Conservation (phyloP, 2,329 filamentous ascomycete species). For the Botryotinia globosa region DNA sequence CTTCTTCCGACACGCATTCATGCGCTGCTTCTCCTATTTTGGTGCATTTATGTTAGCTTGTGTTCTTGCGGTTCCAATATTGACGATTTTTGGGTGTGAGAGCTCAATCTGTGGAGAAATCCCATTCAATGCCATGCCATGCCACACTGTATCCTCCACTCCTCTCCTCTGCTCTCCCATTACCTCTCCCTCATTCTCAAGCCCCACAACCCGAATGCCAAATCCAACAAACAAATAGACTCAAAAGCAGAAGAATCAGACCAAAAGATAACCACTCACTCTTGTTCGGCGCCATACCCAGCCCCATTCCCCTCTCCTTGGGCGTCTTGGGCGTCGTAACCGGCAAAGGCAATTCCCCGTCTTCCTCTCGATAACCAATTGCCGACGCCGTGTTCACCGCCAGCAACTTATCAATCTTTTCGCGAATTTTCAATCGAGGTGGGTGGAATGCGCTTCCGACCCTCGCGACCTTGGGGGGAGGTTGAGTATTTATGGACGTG, state of each 20-base stretch:
- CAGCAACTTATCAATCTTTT: slow-evolving; percentile 27
- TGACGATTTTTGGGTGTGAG: background rate
- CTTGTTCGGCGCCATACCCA: slow-evolving; percentile 42
- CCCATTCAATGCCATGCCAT: background rate
- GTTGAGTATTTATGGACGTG: background rate
- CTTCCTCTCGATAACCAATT: slow-evolving; percentile 11
- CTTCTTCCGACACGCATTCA: slow-evolving; percentile 83
- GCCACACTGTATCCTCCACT: background rate
- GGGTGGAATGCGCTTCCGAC: slow-evolving; percentile 36
- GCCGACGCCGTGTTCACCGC: slow-evolving; percentile 31
- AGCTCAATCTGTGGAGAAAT: background rate
- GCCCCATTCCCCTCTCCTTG: background rate
- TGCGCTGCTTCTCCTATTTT: slow-evolving; percentile 53
- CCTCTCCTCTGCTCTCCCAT: background rate
- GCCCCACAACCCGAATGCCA: too few species aligned
- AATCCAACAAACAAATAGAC: too few species aligned
- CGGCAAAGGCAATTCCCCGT: slow-evolving; percentile 31
- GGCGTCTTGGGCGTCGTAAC: slow-evolving; percentile 35
- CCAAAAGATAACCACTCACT: background rate
- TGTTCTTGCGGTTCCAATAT: background rate
- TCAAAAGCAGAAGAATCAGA: background rate
- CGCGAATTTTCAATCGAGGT: slow-evolving; percentile 33
- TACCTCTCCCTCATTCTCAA: background rate
- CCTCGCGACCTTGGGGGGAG: slow-evolving; percentile 28
- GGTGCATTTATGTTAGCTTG: slow-evolving; percentile 18